These are phyloP conservation scores for Pseudotsuga menziesii DNA, from an alignment of 75 land plant genomes.

Conservation along the genomic window DNA sequence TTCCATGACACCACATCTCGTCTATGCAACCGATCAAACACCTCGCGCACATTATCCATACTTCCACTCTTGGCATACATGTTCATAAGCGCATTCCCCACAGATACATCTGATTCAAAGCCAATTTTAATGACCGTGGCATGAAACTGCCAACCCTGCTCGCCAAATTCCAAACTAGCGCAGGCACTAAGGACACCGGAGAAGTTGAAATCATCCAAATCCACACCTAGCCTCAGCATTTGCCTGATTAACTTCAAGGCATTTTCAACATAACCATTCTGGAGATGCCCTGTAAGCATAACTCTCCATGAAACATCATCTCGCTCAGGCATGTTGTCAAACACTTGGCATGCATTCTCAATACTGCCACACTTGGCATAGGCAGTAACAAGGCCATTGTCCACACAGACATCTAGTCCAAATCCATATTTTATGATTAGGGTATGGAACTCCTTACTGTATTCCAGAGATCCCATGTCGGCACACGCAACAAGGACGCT, in stretches of 20 bases:
- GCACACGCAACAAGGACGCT: constrained; percentile 35
- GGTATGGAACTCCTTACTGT: constrained; percentile 8
- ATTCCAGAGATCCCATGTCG: background rate
- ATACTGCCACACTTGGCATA: constrained; percentile 6
- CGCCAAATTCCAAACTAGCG: background rate
- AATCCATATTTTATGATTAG: constrained; percentile 11
- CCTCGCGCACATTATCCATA: background rate
- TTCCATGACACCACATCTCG: background rate
- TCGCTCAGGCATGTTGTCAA: constrained; percentile 4
- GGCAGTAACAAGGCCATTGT: constrained; percentile 2
- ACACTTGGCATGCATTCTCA: background rate
- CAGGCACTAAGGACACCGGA: background rate
- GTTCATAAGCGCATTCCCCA: background rate
- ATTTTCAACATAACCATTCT: background rate
- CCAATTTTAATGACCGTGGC: background rate
- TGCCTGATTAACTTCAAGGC: background rate
- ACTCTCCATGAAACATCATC: background rate
- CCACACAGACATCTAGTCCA: constrained; percentile 3
- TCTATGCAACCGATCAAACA: background rate
- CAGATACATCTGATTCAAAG: background rate
- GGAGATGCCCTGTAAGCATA: background rate
- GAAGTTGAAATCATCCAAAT: background rate
- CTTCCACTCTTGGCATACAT: background rate
- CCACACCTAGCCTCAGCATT: background rate
- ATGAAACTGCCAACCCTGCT: background rate